These are phyloP conservation scores for Inga laurina DNA, from an alignment of 306 rosid genomes.

Conservation along the genomic window DNA sequence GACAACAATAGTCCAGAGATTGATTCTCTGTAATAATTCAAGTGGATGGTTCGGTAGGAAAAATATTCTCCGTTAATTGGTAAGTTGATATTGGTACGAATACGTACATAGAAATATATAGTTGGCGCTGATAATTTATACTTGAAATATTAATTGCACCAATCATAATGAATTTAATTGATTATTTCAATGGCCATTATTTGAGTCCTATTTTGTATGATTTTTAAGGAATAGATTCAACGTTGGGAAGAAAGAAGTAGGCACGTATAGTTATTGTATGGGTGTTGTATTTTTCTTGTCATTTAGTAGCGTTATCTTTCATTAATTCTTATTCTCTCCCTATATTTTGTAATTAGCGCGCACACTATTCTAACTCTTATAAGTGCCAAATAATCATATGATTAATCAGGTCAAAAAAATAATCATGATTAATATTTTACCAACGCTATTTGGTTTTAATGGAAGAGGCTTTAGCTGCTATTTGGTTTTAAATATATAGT, in stretches of 20 bases:
- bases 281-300: too few relatives aligned
- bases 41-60: neutral
- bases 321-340: neutral
- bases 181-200: neutral
- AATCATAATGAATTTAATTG: neutral
- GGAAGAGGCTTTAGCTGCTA: too few relatives aligned
- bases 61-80: neutral
- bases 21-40: neutral
- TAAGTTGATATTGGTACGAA: neutral
- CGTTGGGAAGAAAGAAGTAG: neutral
- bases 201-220: too few relatives aligned
- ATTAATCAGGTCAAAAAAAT: too few relatives aligned
- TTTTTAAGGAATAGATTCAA: neutral
- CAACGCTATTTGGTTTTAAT: too few relatives aligned
- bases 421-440: too few relatives aligned
- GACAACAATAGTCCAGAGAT: neutral
- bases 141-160: neutral
- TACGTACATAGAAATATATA: neutral
- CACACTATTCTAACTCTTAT: too few relatives aligned
- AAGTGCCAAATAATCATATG: too few relatives aligned
- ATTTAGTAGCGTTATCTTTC: neutral
- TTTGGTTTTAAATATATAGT: too few relatives aligned
- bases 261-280: too few relatives aligned
- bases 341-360: neutral
- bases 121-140: neutral